Evolutionary conservation across 164 flowering plant species (phyloP).

Genomic region (Umbilicus rupestris): DNA sequence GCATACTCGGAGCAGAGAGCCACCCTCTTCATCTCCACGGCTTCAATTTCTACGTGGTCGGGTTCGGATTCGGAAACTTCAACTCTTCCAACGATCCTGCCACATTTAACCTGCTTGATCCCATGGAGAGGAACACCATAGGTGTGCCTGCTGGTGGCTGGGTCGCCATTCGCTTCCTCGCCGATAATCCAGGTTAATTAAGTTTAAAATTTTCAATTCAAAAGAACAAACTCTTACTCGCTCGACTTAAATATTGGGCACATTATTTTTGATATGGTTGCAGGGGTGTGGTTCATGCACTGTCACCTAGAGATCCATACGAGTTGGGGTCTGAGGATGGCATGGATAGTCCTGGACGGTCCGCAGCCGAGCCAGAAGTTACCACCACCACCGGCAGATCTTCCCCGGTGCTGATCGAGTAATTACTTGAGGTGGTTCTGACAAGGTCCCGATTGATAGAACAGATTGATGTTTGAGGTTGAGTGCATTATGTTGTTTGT

Average conservation of each 20-base stretch:
- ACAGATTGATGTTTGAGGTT: neutral
- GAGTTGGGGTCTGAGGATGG: conserved; percentile 7
- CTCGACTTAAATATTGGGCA: too few species aligned
- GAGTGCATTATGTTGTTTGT: neutral
- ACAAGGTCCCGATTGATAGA: neutral
- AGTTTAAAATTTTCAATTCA: too few species aligned
- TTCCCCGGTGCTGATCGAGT: conserved; percentile 2
- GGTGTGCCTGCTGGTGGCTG: conserved; percentile 12
- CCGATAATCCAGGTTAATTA: conserved; percentile 9
- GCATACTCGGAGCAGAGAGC: conserved; percentile 12
- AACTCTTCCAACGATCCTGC: conserved; percentile 8
- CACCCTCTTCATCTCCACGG: conserved; percentile 14
- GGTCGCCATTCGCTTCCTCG: conserved; percentile 11
- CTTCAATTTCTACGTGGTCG: conserved; percentile 7
- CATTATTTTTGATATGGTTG: neutral
- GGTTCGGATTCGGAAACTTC: conserved; percentile 5
- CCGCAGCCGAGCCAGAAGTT: conserved; percentile 4
- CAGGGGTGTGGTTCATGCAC: conserved; percentile 7
- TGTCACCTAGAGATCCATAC: conserved; percentile 5
- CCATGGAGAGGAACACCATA: conserved; percentile 11
- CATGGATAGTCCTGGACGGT: conserved; percentile 6
- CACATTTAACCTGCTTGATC: conserved; percentile 8
- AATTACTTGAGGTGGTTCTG: neutral
- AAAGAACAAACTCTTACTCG: too few species aligned
- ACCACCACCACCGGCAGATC: conserved; percentile 4